Conservation (phyloP, 768 basidiomycete genomes). For the Termitomyces sp. region DNA sequence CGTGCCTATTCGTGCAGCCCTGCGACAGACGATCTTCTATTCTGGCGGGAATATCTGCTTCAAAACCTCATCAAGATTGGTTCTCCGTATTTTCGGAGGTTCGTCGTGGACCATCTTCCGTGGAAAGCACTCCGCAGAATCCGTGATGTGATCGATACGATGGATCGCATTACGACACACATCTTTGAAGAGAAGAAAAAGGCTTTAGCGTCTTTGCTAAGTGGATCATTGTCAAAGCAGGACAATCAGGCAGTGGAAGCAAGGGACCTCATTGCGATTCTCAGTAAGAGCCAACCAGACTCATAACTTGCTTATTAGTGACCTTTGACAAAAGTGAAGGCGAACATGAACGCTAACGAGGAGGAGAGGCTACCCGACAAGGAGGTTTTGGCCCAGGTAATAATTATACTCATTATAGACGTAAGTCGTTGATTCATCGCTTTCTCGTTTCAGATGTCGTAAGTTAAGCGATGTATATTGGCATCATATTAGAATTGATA, state of each 20-base stretch:
- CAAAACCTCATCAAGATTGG: slow-evolving; percentile 29
- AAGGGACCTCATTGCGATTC: slow-evolving; percentile 28
- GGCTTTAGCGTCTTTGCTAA: slow-evolving; percentile 20
- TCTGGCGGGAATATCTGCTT: slow-evolving; percentile 20
- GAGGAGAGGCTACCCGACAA: slow-evolving; percentile 29
- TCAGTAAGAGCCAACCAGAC: slow-evolving; percentile 15
- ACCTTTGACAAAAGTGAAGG: slow-evolving; percentile 22
- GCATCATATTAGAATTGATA: not conserved
- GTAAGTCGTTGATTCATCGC: not conserved
- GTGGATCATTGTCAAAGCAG: slow-evolving; percentile 22
- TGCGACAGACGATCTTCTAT: slow-evolving; percentile 6
- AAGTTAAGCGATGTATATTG: not conserved
- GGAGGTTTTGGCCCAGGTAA: slow-evolving; percentile 33
- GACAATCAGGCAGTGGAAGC: slow-evolving; percentile 18
- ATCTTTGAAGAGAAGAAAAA: slow-evolving; percentile 33
- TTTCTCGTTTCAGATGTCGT: slow-evolving; percentile 10
- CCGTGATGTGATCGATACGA: slow-evolving; percentile 28
- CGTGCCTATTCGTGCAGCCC: slow-evolving; percentile 4
- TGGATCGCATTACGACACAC: slow-evolving; percentile 26
- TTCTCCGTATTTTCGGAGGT: slow-evolving; percentile 27
- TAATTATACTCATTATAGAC: not conserved
- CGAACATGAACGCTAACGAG: slow-evolving; percentile 26
- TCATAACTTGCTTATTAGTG: not conserved
- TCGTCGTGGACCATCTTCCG: slow-evolving; percentile 22
- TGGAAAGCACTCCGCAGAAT: slow-evolving; percentile 22